A percentile compares a stretch with the other conserved stretches of the same genome.
Evolutionary conservation across 2,329 filamentous ascomycete species (phyloP).

Genomic region (Pyrenophora seminiperda): DNA sequence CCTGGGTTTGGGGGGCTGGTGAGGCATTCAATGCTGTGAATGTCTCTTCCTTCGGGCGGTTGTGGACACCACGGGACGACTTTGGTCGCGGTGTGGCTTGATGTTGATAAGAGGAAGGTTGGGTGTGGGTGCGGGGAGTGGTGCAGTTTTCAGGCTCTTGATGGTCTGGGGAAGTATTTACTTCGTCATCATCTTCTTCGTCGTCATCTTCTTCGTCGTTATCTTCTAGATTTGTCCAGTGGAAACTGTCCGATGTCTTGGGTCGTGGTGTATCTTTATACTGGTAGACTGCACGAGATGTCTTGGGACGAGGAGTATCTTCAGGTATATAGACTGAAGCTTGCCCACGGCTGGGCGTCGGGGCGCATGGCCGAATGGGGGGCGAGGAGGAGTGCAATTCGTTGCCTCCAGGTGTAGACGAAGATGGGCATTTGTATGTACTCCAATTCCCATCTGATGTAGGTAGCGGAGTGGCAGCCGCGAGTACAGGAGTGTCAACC

Average conservation of each 20-base stretch:
- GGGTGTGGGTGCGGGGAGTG: too few species aligned
- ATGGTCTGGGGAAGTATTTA: not conserved
- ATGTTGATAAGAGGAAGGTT: not conserved
- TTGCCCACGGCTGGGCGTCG: not conserved
- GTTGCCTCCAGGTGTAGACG: too few species aligned
- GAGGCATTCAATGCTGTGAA: not conserved
- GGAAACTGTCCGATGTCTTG: not conserved
- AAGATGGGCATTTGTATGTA: too few species aligned
- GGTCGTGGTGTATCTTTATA: not conserved
- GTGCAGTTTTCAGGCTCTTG: not conserved
- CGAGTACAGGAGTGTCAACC: too few species aligned
- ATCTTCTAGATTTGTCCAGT: too few species aligned
- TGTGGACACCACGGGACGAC: not conserved
- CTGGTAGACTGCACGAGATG: not conserved
- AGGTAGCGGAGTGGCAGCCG: too few species aligned
- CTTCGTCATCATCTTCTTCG: too few species aligned
- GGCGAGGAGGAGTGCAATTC: not conserved
- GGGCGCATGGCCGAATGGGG: not conserved
- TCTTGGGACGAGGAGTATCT: not conserved
- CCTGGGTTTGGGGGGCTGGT: rapidly evolving
- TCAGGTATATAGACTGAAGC: not conserved
- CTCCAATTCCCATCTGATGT: too few species aligned
- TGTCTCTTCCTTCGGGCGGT: not conserved
- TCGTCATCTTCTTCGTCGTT: not conserved
- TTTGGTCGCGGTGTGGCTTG: not conserved